These are phyloP conservation scores for Rhipidocladum racemiflorum DNA, from an alignment of 176 grass and related monocot species.

Conservation along the genomic window DNA sequence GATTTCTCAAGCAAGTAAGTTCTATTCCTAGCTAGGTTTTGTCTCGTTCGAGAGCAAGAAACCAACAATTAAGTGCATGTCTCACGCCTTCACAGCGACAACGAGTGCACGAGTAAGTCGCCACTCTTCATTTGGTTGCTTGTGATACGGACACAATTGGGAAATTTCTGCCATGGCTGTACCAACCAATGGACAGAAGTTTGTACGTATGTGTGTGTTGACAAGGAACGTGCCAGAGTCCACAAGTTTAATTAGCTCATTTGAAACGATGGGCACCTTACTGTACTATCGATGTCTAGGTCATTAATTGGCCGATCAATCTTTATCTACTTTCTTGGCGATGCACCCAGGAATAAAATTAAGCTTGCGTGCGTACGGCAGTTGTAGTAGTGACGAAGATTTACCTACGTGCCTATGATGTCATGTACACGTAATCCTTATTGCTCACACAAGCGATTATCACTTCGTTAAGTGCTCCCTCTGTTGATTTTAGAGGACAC, in stretches of 20 bases:
- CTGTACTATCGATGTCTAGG: background rate
- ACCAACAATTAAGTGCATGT: too few species aligned
- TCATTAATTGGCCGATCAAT: background rate
- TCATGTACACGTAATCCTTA: background rate
- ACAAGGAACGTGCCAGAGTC: constrained; percentile 1
- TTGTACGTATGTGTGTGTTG: background rate
- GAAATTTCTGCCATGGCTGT: background rate
- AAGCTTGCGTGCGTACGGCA: background rate
- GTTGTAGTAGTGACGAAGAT: background rate
- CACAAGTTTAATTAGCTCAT: constrained; percentile 19
- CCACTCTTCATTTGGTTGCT: background rate
- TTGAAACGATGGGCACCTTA: background rate
- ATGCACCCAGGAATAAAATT: background rate
- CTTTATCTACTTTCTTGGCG: background rate
- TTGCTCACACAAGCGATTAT: background rate
- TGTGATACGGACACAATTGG: background rate
- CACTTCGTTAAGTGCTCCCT: too few species aligned
- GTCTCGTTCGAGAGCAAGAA: background rate
- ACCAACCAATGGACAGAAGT: constrained; percentile 12
- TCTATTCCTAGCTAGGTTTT: background rate
- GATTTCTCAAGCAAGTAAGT: background rate
- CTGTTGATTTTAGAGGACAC: too few species aligned
- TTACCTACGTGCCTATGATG: background rate
- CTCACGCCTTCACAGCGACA: constrained; percentile 10
- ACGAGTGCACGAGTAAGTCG: background rate